A percentile compares a stretch with the other conserved stretches of the same genome.
phyloP scores from a whole-genome alignment of 306 rosid species.

The Herpetospermum pedunculosum region DNA sequence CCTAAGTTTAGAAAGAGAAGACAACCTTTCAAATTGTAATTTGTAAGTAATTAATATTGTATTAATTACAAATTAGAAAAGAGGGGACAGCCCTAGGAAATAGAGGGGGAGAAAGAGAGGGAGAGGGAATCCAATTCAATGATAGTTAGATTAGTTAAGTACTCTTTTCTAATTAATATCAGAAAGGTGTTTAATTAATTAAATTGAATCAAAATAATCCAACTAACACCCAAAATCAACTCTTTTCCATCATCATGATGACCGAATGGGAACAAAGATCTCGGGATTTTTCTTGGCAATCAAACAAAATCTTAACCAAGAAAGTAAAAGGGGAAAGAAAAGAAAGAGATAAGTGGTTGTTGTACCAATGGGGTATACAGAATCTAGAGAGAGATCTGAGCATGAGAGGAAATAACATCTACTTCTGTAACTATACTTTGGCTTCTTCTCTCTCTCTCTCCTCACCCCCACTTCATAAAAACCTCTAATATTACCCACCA shows the following conservation, averaged over 20 bases:
- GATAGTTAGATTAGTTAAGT: slow-evolving; percentile 36
- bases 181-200: slow-evolving; percentile 11
- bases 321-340: slow-evolving; percentile 10
- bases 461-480: slow-evolving; percentile 29
- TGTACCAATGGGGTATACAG: slow-evolving; percentile 67
- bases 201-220: slow-evolving; percentile 10
- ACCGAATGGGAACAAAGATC: slow-evolving; percentile 46
- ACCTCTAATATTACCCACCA: slow-evolving; percentile 22
- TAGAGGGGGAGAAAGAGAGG: neutral
- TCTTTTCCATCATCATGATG: slow-evolving; percentile 39
- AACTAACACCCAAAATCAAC: slow-evolving; percentile 40
- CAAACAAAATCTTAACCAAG: slow-evolving; percentile 41
- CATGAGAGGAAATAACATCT: slow-evolving; percentile 26
- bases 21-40: neutral
- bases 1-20: neutral
- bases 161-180: slow-evolving; percentile 17
- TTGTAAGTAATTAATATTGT: neutral
- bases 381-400: slow-evolving; percentile 64
- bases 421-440: slow-evolving; percentile 1
- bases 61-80: neutral
- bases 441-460: slow-evolving; percentile 4
- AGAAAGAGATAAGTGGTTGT: slow-evolving; percentile 34
- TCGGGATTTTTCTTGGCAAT: slow-evolving; percentile 34
- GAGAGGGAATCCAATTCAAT: neutral
- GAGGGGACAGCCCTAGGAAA: too few relatives aligned